Evolutionary conservation across 2,329 filamentous ascomycete species (phyloP).

Genomic region (Penicillium sp.): DNA sequence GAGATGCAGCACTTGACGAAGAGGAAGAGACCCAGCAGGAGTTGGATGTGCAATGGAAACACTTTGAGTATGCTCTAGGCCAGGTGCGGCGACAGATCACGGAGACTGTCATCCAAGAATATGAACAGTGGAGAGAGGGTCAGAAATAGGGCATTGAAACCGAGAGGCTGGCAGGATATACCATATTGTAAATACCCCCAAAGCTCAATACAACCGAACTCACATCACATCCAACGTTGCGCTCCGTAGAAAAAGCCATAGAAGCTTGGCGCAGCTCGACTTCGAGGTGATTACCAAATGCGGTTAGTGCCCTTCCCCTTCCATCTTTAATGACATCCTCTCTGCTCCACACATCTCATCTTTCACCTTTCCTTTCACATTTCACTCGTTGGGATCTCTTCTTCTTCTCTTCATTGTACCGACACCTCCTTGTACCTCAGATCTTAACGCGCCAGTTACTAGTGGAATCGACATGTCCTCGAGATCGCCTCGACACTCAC

Average conservation of each 20-base stretch:
- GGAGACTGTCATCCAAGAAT: slow-evolving; percentile 58
- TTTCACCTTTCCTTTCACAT: neutral
- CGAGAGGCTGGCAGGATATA: no score
- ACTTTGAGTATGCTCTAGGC: slow-evolving; percentile 48
- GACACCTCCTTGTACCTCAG: neutral
- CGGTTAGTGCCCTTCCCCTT: slow-evolving; percentile 10
- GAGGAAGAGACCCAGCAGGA: slow-evolving; percentile 47
- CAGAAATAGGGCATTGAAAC: slow-evolving; percentile 1
- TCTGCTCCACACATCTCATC: neutral
- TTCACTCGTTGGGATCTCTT: no score
- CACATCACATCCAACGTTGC: no score
- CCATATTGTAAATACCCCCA: no score
- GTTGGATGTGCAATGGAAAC: slow-evolving; percentile 40
- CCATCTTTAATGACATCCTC: neutral
- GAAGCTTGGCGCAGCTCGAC: neutral
- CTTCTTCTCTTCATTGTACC: no score
- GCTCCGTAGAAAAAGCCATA: no score
- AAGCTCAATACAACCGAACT: no score
- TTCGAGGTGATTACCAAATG: slow-evolving; percentile 19
- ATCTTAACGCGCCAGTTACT: neutral
- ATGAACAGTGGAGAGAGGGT: slow-evolving; percentile 55
- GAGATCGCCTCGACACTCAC: slow-evolving; percentile 28
- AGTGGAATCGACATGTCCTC: slow-evolving; percentile 22
- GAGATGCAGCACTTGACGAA: slow-evolving; percentile 55
- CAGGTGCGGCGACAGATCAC: slow-evolving; percentile 62